Evolutionary conservation across 1,139 yeast genomes (phyloP), one percentile per base, ranked within the genome.

Genomic region (Scheffersomyces lignicola): DNA sequence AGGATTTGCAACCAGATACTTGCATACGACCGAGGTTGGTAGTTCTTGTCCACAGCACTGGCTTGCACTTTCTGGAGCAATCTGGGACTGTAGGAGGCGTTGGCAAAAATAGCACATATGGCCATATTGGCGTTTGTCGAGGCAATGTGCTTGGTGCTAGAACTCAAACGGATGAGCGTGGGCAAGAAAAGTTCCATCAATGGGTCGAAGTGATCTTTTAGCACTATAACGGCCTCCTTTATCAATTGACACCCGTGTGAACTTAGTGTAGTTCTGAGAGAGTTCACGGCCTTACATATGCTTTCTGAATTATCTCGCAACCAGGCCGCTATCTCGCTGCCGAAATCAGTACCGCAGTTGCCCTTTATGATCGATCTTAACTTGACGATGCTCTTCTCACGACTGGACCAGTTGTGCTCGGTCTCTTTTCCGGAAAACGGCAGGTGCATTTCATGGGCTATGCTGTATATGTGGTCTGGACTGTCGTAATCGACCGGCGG

Each of bases 181-280:
- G 74, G 73, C 17, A 84, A 62, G 24, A 83, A 65, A 2, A 65
- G 60, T 35, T 90, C 97, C 10, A 79, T 64, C n/a, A 83, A 58
- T 3, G 69, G 51, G 42, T 89, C 96, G 37, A 86, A 60, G 11
- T 61, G 54, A 3, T 62, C 48, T 0, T 74, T 69, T 18, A 83
- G 51, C 5, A 71, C 54, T 9, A 76, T 66, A 0, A 83, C 79
- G 22, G 79, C 52, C 46, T 90, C 97, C 51, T 86, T 87, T n/a
- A 87, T 67, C 18, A 89, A 57, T 40, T 82, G 87, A 51, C 95
- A 84, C 0, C 90, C 86, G 48, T 84, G 76, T 2, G 80, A 65
- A 1, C 92, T 80, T 15, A 92, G 65, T 0, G 96, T 85, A 0
- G 99, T 92, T 51, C 99, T 70, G 36, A 92, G 65, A 0, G 97